Evolutionary conservation across 441 rosid species (phyloP).

Genomic region (Lagerstroemia fauriei): DNA sequence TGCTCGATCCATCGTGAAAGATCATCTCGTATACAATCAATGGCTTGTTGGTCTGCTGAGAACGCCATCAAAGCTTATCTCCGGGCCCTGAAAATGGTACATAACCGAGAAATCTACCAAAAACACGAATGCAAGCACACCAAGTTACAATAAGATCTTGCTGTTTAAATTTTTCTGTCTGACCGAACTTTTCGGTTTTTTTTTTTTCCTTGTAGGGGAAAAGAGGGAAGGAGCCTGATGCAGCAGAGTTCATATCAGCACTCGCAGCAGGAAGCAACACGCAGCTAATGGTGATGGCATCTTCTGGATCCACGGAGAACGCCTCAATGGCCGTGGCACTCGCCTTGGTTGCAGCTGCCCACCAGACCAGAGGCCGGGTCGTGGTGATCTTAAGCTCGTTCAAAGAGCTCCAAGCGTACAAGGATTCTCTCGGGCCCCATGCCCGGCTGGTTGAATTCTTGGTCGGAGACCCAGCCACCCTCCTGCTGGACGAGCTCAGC

Average conservation of each 20-base stretch:
- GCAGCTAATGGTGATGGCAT: slow-evolving; percentile 43
- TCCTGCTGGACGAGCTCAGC: slow-evolving; percentile 31
- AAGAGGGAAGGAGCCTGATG: slow-evolving; percentile 48
- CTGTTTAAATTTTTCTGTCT: too few species aligned
- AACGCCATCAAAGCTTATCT: slow-evolving; percentile 61
- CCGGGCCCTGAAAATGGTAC: slow-evolving; percentile 47
- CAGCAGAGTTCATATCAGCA: slow-evolving; percentile 28
- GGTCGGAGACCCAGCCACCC: slow-evolving; percentile 37
- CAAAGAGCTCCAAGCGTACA: slow-evolving; percentile 11
- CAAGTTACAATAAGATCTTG: neutral
- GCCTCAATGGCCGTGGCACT: slow-evolving; percentile 20
- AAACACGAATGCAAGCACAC: neutral
- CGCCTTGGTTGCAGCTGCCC: slow-evolving; percentile 48
- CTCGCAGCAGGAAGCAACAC: slow-evolving; percentile 34
- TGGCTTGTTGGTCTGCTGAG: slow-evolving; percentile 54
- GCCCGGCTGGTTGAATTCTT: slow-evolving; percentile 29
- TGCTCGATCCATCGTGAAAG: neutral
- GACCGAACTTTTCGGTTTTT: too few species aligned
- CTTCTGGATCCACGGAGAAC: slow-evolving; percentile 20
- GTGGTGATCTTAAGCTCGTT: slow-evolving; percentile 31
- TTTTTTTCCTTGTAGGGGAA: slow-evolving; percentile 35
- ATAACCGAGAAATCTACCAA: neutral
- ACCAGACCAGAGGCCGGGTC: slow-evolving; percentile 46
- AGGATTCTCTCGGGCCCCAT: slow-evolving; percentile 29
- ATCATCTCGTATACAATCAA: slow-evolving; percentile 7